Conservation (phyloP, 768 basidiomycete genomes). For the Lactarius indigo region DNA sequence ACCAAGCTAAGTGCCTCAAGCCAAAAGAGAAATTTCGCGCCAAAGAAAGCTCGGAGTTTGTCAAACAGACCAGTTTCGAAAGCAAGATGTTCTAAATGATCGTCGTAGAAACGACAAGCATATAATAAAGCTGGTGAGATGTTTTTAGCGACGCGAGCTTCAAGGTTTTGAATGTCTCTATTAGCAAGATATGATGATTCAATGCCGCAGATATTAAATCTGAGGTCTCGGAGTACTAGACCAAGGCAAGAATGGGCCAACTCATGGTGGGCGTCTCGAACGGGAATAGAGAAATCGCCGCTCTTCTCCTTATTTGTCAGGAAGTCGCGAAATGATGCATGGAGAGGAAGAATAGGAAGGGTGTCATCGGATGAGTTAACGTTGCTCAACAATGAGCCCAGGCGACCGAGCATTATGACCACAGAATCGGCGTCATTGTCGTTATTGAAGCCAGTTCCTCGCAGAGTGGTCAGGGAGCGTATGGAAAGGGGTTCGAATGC, state of each 20-base stretch:
- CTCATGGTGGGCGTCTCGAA: not conserved
- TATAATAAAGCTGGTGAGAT: not conserved
- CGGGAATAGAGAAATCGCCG: not conserved
- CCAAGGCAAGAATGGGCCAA: not conserved
- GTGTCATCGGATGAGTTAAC: not conserved
- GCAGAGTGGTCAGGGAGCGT: too few relatives aligned
- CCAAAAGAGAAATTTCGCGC: not conserved
- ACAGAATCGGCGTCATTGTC: too few relatives aligned
- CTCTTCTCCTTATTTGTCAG: not conserved
- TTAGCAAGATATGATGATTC: not conserved
- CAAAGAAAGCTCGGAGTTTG: not conserved
- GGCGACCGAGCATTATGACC: too few relatives aligned
- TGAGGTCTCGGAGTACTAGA: not conserved
- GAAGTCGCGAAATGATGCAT: not conserved
- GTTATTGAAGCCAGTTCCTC: too few relatives aligned
- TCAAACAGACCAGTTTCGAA: not conserved
- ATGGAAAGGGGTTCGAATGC: too few relatives aligned
- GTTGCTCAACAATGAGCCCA: too few relatives aligned
- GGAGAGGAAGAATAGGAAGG: not conserved
- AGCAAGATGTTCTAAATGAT: not conserved
- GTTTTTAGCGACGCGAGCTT: not conserved
- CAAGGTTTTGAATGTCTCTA: not conserved
- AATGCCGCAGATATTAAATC: not conserved
- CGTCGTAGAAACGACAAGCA: not conserved
- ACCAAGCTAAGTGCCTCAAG: not conserved